Conservation (phyloP, 2,329 filamentous ascomycete species). For the Stachybotrys elegans region DNA sequence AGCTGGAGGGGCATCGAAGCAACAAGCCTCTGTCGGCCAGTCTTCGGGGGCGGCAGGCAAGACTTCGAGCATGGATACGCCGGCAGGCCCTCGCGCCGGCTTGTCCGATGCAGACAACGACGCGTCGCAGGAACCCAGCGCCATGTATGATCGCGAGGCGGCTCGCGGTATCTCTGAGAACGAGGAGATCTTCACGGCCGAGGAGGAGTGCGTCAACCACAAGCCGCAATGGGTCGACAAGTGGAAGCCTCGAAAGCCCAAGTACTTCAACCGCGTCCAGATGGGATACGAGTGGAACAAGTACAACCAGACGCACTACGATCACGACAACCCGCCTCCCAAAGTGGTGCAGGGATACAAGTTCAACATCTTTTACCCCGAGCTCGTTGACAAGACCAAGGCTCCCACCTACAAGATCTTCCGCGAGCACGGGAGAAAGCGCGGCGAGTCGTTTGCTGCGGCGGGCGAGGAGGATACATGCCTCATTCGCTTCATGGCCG, state of each 20-base stretch:
- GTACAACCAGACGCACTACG: constrained; percentile 99
- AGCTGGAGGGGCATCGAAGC: constrained; percentile 43
- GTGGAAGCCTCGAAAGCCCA: constrained; percentile 84
- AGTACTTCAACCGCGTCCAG: constrained; percentile 96
- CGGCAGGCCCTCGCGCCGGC: neutral
- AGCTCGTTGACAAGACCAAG: constrained; percentile 90
- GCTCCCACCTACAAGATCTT: constrained; percentile 96
- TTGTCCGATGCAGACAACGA: constrained; percentile 47
- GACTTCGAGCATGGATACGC: neutral
- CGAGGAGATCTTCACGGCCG: constrained; percentile 90
- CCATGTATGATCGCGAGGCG: constrained; percentile 86
- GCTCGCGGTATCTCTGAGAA: constrained; percentile 88
- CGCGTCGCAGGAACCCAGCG: constrained; percentile 81
- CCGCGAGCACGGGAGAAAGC: constrained; percentile 81
- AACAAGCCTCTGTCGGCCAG: constrained; percentile 8
- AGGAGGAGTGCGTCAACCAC: constrained; percentile 65
- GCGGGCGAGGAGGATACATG: constrained; percentile 97
- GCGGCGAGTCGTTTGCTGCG: constrained; percentile 86
- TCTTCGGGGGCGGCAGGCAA: constrained; percentile 5
- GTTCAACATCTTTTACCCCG: constrained; percentile 99
- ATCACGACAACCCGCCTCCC: constrained; percentile 94
- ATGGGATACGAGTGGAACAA: constrained; percentile 99
- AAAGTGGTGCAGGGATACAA: constrained; percentile 99
- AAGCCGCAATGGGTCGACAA: constrained; percentile 78
- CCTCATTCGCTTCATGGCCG: constrained; percentile 90